Evolutionary conservation across 192 early-diverging fungal species (phyloP).

Genomic region (Pilobolus umbonatus): DNA sequence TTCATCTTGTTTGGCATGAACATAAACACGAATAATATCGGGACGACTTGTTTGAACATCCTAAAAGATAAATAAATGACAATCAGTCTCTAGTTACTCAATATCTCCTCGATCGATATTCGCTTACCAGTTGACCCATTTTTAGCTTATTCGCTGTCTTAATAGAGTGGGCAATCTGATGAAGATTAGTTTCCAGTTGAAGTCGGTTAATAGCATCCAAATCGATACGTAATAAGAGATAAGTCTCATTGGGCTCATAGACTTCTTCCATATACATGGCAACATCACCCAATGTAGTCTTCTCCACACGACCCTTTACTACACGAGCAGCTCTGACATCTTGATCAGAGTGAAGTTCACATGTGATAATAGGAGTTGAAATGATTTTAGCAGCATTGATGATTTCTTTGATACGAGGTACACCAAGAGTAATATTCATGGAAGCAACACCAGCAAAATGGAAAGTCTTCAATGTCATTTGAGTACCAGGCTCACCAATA

Average conservation of each 20-base stretch:
- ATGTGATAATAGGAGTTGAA: conserved; percentile 85
- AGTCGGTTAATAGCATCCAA: conserved; percentile 77
- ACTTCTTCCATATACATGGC: conserved; percentile 94
- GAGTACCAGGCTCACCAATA: conserved; percentile 98
- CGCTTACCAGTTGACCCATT: conserved; percentile 57
- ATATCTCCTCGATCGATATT: neutral
- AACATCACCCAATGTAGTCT: conserved; percentile 86
- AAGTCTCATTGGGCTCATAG: conserved; percentile 68
- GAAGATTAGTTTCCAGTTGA: conserved; percentile 82
- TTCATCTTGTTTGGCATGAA: conserved; percentile 51
- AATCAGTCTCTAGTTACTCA: neutral
- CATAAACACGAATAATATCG: conserved; percentile 65
- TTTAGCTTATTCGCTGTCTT: conserved; percentile 81
- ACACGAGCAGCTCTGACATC: conserved; percentile 81
- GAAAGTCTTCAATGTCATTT: conserved; percentile 99
- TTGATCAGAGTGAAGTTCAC: conserved; percentile 61
- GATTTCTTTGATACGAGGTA: conserved; percentile 99
- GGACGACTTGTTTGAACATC: conserved; percentile 60
- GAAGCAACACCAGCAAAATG: conserved; percentile 99
- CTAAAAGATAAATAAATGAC: conserved; percentile 15
- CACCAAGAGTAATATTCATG: conserved; percentile 99
- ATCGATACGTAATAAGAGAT: conserved; percentile 78
- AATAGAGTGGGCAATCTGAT: conserved; percentile 76
- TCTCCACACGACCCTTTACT: conserved; percentile 95
- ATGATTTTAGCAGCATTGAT: conserved; percentile 99